Evolutionary conservation across 2,329 filamentous ascomycete genomes (phyloP).

Genomic region (Ilyonectria sp.): DNA sequence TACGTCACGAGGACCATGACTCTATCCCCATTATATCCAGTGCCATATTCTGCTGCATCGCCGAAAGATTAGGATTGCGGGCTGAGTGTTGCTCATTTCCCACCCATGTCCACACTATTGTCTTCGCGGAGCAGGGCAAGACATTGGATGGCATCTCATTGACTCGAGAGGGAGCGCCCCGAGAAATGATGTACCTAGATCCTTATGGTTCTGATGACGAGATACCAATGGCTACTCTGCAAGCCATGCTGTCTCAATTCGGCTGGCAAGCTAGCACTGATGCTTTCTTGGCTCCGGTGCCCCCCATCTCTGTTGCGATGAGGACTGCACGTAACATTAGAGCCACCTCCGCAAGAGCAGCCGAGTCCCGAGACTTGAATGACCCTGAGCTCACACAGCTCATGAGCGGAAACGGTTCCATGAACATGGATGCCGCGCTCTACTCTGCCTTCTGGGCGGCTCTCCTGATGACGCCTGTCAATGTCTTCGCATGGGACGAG

Average conservation of each 20-base stretch:
- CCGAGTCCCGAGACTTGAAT: constrained; percentile 48
- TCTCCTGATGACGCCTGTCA: constrained; percentile 67
- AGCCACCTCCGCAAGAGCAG: constrained; percentile 68
- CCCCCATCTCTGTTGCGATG: constrained; percentile 77
- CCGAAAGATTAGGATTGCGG: constrained; percentile 79
- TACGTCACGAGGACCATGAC: constrained; percentile 80
- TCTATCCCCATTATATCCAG: constrained; percentile 90
- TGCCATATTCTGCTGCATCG: constrained; percentile 88
- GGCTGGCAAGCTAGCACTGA: constrained; percentile 60
- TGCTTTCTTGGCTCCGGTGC: constrained; percentile 75
- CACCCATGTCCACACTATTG: constrained; percentile 86
- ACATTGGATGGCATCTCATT: constrained; percentile 70
- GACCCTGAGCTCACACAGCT: constrained; percentile 52
- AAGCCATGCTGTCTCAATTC: constrained; percentile 68
- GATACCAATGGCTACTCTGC: constrained; percentile 72
- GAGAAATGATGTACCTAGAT: constrained; percentile 81
- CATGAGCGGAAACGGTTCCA: constrained; percentile 51
- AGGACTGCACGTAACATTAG: constrained; percentile 85
- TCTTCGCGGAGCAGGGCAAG: constrained; percentile 73
- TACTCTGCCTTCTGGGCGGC: constrained; percentile 84
- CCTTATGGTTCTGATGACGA: constrained; percentile 82
- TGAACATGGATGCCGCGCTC: constrained; percentile 71
- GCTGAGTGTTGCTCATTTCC: constrained; percentile 87
- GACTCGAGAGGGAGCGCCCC: constrained; percentile 55
- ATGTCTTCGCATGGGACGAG: constrained; percentile 69